Evolutionary conservation across 805 yeast genomes (phyloP).

Genomic region (Saccharomyces mikatae): DNA sequence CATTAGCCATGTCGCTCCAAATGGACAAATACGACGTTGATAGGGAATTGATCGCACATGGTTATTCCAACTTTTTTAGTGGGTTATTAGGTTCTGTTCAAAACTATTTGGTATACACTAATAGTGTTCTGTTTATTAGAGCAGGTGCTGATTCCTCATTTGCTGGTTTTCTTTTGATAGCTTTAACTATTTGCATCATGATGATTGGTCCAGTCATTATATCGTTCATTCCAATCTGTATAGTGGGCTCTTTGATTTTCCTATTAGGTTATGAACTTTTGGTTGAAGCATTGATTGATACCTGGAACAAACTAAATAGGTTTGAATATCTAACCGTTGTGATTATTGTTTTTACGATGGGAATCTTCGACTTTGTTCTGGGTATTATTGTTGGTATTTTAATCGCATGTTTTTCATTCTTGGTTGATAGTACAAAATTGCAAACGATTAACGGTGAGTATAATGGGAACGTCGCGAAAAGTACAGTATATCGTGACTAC

Average conservation of each 20-base stretch:
- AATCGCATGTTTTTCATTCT: constrained; percentile 88
- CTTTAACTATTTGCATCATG: constrained; percentile 76
- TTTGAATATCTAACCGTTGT: constrained; percentile 81
- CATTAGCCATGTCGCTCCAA: constrained; percentile 82
- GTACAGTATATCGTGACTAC: constrained; percentile 87
- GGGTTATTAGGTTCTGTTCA: constrained; percentile 85
- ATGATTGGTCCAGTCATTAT: constrained; percentile 84
- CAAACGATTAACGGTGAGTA: constrained; percentile 76
- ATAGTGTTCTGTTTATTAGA: constrained; percentile 80
- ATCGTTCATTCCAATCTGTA: constrained; percentile 90
- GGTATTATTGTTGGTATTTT: constrained; percentile 88
- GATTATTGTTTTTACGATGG: constrained; percentile 89
- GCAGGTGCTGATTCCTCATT: constrained; percentile 89
- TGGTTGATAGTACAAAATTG: constrained; percentile 80
- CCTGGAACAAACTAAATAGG: constrained; percentile 61
- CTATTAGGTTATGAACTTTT: constrained; percentile 83
- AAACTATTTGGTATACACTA: constrained; percentile 90
- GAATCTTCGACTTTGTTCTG: constrained; percentile 86
- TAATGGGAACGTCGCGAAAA: constrained; percentile 81
- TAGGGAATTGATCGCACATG: constrained; percentile 90
- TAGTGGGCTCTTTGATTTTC: constrained; percentile 88
- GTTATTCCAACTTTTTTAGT: constrained; percentile 77
- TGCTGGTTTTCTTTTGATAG: constrained; percentile 84
- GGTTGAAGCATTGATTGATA: constrained; percentile 79
- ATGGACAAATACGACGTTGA: constrained; percentile 83